Evolutionary conservation across 208 protist species (phyloP).

Genomic region (Porcisia deanei): DNA sequence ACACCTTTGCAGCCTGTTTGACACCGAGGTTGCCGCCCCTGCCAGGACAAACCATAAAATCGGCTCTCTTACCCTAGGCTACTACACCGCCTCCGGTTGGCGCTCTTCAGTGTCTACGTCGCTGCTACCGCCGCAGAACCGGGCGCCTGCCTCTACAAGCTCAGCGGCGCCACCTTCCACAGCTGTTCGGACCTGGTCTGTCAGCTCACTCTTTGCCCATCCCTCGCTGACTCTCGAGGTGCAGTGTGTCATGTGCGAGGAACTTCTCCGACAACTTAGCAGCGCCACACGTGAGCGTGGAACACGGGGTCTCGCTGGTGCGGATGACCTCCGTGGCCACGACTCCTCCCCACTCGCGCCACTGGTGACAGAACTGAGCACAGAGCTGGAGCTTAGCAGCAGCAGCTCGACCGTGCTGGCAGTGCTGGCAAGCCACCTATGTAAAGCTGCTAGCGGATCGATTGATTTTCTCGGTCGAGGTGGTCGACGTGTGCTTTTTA

Average conservation of each 20-base stretch:
- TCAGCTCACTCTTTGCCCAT: slow-evolving; percentile 24
- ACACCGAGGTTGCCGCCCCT: background rate
- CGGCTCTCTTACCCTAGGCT: background rate
- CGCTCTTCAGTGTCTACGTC: background rate
- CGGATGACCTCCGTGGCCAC: background rate
- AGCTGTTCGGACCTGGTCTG: slow-evolving; percentile 16
- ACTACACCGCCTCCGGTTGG: background rate
- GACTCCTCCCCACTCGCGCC: slow-evolving; percentile 11
- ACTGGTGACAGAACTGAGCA: slow-evolving; percentile 17
- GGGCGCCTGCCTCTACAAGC: background rate
- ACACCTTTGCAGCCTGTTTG: slow-evolving; percentile 17
- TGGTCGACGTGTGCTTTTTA: slow-evolving; percentile 22
- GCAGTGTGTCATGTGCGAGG: slow-evolving; percentile 34
- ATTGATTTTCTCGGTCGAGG: slow-evolving; percentile 26
- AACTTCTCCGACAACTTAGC: slow-evolving; percentile 32
- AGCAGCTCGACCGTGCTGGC: slow-evolving; percentile 27
- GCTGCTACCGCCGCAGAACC: background rate
- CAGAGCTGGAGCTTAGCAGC: slow-evolving; percentile 28
- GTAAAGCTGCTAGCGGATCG: slow-evolving; percentile 27
- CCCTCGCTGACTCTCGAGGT: slow-evolving; percentile 32
- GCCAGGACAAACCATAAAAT: background rate
- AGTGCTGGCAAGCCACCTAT: slow-evolving; percentile 28
- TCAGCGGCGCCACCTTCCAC: background rate
- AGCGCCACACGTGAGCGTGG: background rate
- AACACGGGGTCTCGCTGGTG: background rate